Conservation (phyloP, 805 yeast species). For the Wickerhamiella kazuoi region DNA sequence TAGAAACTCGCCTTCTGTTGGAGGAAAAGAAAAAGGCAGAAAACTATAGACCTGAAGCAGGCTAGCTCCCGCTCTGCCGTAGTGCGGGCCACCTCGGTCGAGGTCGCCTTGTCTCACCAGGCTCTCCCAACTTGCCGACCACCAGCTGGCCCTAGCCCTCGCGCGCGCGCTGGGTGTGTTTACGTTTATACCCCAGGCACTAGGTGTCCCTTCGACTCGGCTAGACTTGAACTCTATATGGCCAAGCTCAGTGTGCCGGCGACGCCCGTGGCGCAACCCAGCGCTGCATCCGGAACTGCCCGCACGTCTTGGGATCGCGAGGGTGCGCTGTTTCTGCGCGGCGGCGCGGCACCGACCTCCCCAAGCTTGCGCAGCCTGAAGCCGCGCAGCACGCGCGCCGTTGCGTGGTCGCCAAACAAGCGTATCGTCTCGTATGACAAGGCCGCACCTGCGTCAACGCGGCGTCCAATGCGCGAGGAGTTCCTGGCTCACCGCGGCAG, state of each 20-base stretch:
- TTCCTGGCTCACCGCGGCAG: neutral
- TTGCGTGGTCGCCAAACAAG: conserved; percentile 1
- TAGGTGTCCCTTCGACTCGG: no score
- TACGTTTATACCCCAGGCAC: no score
- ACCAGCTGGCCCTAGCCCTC: no score
- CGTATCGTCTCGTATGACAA: neutral
- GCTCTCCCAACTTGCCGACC: no score
- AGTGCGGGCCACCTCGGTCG: no score
- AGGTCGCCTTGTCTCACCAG: no score
- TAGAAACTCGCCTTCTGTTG: no score
- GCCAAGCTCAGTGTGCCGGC: neutral
- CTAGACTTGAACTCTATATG: no score
- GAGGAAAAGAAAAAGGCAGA: no score
- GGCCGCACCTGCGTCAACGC: neutral
- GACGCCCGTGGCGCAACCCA: neutral
- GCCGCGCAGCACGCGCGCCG: neutral
- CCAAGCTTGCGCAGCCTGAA: neutral
- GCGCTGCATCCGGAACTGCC: neutral
- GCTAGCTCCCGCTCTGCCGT: no score
- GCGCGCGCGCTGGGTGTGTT: no score
- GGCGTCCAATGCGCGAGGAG: conserved; percentile 1
- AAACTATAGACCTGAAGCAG: no score
- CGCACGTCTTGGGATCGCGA: neutral
- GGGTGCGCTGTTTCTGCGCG: neutral
- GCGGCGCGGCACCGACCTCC: neutral